Percentiles rank a stretch among this genome's conserved stretches.
phyloP scores from a whole-genome alignment of 257 asterid species.

The Scutellaria barbata region DNA sequence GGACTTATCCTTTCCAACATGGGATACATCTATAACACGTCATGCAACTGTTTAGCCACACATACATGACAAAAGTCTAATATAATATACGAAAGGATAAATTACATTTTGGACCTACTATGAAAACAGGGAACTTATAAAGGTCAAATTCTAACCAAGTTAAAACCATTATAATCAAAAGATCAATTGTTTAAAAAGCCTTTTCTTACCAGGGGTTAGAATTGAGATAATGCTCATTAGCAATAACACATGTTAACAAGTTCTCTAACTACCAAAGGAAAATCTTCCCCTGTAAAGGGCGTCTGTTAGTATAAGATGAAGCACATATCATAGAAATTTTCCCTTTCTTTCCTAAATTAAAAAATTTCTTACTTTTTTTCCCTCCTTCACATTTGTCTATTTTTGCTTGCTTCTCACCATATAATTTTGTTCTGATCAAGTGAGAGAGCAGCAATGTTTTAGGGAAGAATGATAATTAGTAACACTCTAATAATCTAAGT shows the following conservation, averaged over 20 bases:
- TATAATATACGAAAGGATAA: not conserved
- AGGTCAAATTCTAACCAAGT: not conserved
- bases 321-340: not conserved
- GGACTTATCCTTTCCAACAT: slow-evolving; percentile 97
- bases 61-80: not conserved
- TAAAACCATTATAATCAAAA: not conserved
- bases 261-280: not conserved
- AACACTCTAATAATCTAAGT: not conserved
- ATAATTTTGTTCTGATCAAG: not conserved
- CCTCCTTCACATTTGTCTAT: not conserved
- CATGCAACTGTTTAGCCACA: slow-evolving; percentile 33
- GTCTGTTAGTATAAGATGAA: not conserved
- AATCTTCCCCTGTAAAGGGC: too few species aligned
- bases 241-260: not conserved
- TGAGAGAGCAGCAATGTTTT: too few species aligned
- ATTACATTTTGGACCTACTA: not conserved
- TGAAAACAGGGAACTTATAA: not conserved
- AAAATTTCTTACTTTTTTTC: not conserved
- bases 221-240: slow-evolving; percentile 12
- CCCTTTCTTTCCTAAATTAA: not conserved
- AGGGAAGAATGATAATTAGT: not conserved
- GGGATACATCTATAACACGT: slow-evolving; percentile 73
- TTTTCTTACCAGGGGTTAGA: not conserved
- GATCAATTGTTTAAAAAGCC: not conserved
- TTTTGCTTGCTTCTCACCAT: not conserved